Percentiles rank a stretch among this genome's conserved stretches.
These are phyloP conservation scores for Amanita thiersii DNA, from an alignment of 768 basidiomycete species.

Conservation along the genomic window DNA sequence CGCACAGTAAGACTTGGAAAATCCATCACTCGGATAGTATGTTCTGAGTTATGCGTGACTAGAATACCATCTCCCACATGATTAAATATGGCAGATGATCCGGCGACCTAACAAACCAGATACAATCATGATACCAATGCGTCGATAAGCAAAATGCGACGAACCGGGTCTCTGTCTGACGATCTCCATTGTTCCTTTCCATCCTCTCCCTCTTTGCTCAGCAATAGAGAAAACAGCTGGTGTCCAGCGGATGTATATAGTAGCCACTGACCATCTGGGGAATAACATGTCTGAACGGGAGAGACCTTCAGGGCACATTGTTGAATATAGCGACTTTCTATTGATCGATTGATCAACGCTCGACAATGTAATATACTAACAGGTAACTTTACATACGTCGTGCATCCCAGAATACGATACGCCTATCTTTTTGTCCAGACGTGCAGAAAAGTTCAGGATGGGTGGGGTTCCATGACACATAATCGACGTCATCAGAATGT, in stretches of 20 bases:
- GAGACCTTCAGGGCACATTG: slow-evolving; percentile 49
- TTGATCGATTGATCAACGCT: not conserved
- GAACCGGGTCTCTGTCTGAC: slow-evolving; percentile 43
- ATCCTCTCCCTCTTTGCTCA: slow-evolving; percentile 45
- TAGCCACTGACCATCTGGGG: slow-evolving; percentile 63
- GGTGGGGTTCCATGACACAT: slow-evolving; percentile 78
- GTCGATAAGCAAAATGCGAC: slow-evolving; percentile 5
- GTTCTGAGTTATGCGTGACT: slow-evolving; percentile 54
- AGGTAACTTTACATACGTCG: slow-evolving; percentile 44
- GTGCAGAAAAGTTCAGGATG: slow-evolving; percentile 80
- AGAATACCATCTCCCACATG: slow-evolving; percentile 68
- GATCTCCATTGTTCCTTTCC: slow-evolving; percentile 36
- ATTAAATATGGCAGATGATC: slow-evolving; percentile 69
- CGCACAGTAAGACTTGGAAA: slow-evolving; percentile 53
- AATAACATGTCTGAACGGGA: slow-evolving; percentile 60
- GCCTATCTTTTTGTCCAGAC: slow-evolving; percentile 67
- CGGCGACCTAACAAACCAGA: slow-evolving; percentile 29
- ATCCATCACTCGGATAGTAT: slow-evolving; percentile 59
- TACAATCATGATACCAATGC: not conserved
- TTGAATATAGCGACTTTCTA: slow-evolving; percentile 67
- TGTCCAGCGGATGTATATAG: slow-evolving; percentile 55
- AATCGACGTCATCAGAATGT: slow-evolving; percentile 74
- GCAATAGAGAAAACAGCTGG: slow-evolving; percentile 53
- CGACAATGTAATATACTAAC: not conserved
- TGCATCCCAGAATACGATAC: slow-evolving; percentile 80